Evolutionary conservation across 176 grass and related monocot species (phyloP).

Genomic region (Luzula sylvatica): DNA sequence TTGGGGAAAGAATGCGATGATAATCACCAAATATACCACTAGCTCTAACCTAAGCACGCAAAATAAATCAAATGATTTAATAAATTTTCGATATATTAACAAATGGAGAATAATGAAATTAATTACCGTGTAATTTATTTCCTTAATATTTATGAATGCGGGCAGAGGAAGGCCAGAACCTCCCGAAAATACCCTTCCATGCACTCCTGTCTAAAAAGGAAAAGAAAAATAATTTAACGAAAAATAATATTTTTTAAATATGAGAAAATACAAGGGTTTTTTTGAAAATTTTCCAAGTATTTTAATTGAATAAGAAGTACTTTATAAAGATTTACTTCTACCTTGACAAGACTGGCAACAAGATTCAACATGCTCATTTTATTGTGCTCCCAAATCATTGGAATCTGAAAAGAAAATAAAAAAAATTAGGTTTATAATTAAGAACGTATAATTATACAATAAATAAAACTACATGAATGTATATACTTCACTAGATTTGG

Average conservation of each 20-base stretch:
- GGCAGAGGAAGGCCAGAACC: constrained; percentile 60
- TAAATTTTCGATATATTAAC: neutral
- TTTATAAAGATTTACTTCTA: too few species aligned
- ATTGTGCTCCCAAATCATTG: constrained; percentile 80
- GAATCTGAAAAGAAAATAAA: constrained; percentile 38
- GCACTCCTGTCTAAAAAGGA: constrained; percentile 76
- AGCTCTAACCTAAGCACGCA: constrained; percentile 44
- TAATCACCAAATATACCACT: constrained; percentile 61
- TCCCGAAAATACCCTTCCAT: constrained; percentile 89
- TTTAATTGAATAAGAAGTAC: constrained; percentile 18
- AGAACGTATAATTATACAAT: constrained; percentile 14
- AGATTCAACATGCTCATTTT: constrained; percentile 92
- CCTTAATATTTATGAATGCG: constrained; percentile 48
- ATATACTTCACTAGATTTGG: constrained; percentile 73
- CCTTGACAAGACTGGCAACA: constrained; percentile 76
- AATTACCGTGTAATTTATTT: constrained; percentile 49
- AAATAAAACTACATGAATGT: constrained; percentile 12
- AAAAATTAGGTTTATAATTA: constrained; percentile 17
- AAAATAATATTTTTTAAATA: neutral
- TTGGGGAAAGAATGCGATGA: constrained; percentile 64
- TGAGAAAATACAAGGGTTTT: neutral
- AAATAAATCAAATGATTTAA: neutral
- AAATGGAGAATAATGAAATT: constrained; percentile 24
- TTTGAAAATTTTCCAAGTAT: neutral
- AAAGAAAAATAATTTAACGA: too few species aligned